Evolutionary conservation across 352 stramenopile genomes (phyloP), one percentile per base, ranked within the genome.

Genomic region (Phytophthora fragariaefolia): DNA sequence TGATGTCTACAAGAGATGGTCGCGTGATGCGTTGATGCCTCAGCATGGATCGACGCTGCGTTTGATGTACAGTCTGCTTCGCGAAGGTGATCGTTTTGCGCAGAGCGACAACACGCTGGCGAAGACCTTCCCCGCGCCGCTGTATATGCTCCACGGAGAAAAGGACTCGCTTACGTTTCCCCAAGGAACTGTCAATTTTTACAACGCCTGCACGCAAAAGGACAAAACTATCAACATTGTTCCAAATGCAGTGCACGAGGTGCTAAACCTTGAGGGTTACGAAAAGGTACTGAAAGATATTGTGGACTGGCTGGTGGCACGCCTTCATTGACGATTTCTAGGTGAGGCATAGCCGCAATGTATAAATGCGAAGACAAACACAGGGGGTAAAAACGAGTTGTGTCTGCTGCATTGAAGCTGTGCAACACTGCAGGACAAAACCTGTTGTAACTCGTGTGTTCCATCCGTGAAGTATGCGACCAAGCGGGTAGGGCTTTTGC

Each of bases 181-280:
- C 15, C 63, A 76, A 24, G 76, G 77, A 4, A 75, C 60, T 27
- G 47, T 71, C 9, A 66, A 76, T 20, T 82, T 88, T 54, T 79
- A 70, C 54, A 57, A 28, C 13, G 54, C 61, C 26, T 79, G 74
- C 23, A 58, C 58, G 5, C 60, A 71, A 23, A 69, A 66, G n/a
- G 72, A 84, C 69, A 88, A 88, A 50, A 82, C 76, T 20, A 65
- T 88, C 27, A 74, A 80, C 6, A 55, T 83, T 18, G 57, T 85
- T 13, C 66, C 74, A 6, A 65, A 61, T 27, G 48, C 53, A 0
- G 9, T 77, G 32, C 79, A 88, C 47, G 77, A 88, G 56, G 49
- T 82, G 38, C 46, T 88, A 17, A 83, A 82, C 66, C 62, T 77
- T 24, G 61, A 74, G 15, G 67, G 61, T 12, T 59, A 74, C 18